phyloP scores from a whole-genome alignment of 495 filamentous ascomycete genomes.

The Evansstolkia leycettana region DNA sequence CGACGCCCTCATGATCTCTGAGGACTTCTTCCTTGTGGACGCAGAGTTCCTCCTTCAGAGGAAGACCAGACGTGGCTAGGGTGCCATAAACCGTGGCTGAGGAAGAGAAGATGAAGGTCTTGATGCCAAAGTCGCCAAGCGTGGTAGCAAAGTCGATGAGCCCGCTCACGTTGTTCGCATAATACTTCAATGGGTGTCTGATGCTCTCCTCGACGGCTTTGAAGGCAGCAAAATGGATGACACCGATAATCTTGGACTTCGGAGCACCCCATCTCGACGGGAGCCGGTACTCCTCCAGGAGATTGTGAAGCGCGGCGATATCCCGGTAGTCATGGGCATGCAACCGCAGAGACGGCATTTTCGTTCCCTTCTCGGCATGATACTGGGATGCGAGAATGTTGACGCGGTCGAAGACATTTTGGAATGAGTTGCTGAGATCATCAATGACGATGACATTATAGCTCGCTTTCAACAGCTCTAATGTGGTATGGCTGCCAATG shows the following conservation, averaged over 20 bases:
- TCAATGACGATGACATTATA: conserved; percentile 56
- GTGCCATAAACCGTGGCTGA: conserved; percentile 56
- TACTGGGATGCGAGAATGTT: conserved; percentile 34
- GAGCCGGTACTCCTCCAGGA: conserved; percentile 27
- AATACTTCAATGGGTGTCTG: conserved; percentile 44
- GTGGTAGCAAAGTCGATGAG: conserved; percentile 45
- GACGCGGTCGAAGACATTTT: conserved; percentile 41
- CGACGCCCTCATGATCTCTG: conserved; percentile 17
- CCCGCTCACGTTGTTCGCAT: conserved; percentile 53
- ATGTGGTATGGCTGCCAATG: conserved; percentile 51
- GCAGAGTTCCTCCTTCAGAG: conserved; percentile 47
- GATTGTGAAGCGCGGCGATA: conserved; percentile 23
- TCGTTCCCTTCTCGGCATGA: conserved; percentile 28
- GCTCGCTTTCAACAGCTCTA: conserved; percentile 48
- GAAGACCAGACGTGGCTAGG: conserved; percentile 37
- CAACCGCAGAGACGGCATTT: conserved; percentile 40
- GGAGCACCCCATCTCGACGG: conserved; percentile 22
- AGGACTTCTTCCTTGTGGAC: conserved; percentile 37
- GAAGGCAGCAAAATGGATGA: conserved; percentile 54
- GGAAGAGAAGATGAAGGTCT: conserved; percentile 54
- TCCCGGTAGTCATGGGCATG: conserved; percentile 47
- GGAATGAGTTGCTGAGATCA: conserved; percentile 49
- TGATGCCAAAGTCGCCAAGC: conserved; percentile 46
- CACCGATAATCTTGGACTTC: conserved; percentile 43
- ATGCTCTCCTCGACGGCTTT: conserved; percentile 45